Evolutionary conservation across 768 basidiomycete genomes (phyloP), one percentile per base, ranked within the genome.

Genomic region (Ephemerocybe angulata): DNA sequence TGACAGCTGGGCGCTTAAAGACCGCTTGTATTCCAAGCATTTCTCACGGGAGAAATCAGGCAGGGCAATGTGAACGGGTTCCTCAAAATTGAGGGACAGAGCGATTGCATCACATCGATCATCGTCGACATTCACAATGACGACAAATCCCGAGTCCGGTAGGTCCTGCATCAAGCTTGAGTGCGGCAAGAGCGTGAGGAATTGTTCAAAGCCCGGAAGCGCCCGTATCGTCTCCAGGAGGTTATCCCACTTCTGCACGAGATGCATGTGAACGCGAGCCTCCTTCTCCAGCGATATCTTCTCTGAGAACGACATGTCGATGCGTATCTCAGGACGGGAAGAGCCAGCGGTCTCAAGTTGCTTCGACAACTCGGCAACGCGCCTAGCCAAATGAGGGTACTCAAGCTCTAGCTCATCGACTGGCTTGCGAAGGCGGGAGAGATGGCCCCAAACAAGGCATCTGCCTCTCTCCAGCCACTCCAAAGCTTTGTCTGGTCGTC

Each of bases 401-500:
- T 28, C 17, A 1, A 33, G 25, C 22, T n/a, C 58, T 2, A 67
- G 54, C 17, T 56, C 52, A 13, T 61, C 62, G 2, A 65, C n/a
- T 1, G 63, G 57, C 2, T 62, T 60, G 3, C 63, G 60, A 5
- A 67, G 58, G 13, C 63, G 52, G 21, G 60, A 55, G 1, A 67
- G 52, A 33, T 70, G 70, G 25, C 53, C 58, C 69, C 71, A 71
- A 3, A 67, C 56, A 8, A 69, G 50, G 22, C 63, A 63, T 3
- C 68, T 62, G 0, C 69, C 67, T 44, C 65, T 60, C 33, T 69
- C 68, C 4, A 76, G 61, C 64, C 72, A 64, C 56, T 74, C 71
- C 29, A 75, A 60, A 15, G 65, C 69, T 15, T 54, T 62, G 3
- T 66, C 53, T 10, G 60, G 50, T 5, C 66, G 56, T 11, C 51